A percentile compares a stretch with the other conserved stretches of the same genome.
These are phyloP conservation scores for Clonostachys chloroleuca DNA, from an alignment of 2,329 filamentous ascomycete genomes.

Conservation along the genomic window DNA sequence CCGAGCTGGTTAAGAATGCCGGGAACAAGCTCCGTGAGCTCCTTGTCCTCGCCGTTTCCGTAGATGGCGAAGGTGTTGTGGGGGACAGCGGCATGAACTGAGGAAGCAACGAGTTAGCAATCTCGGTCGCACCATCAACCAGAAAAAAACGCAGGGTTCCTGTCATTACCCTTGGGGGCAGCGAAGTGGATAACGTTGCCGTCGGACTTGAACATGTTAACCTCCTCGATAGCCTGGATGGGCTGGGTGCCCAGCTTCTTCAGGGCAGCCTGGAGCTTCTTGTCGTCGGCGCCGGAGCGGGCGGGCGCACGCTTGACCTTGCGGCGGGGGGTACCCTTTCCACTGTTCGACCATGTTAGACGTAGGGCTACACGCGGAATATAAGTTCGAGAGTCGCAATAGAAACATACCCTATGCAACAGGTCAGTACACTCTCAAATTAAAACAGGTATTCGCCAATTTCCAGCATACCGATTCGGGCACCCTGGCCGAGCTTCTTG, in stretches of 20 bases:
- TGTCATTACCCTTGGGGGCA: constrained; percentile 82
- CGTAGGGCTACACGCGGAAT: constrained; percentile 5
- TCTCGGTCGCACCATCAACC: neutral
- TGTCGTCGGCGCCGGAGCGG: constrained; percentile 92
- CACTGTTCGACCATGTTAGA: constrained; percentile 44
- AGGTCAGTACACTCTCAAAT: constrained; percentile 1
- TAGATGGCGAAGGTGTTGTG: constrained; percentile 99
- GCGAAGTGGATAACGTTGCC: constrained; percentile 99
- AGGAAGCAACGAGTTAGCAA: constrained; percentile 7
- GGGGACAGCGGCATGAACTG: constrained; percentile 95
- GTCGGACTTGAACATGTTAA: constrained; percentile 99
- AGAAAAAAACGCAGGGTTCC: neutral
- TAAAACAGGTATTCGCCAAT: constrained; percentile 4
- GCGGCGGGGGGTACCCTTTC: constrained; percentile 96
- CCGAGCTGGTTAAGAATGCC: constrained; percentile 99
- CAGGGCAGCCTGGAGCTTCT: constrained; percentile 94
- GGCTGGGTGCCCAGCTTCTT: constrained; percentile 99
- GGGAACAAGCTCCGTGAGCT: constrained; percentile 98
- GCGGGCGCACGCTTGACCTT: constrained; percentile 98
- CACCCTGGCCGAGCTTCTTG: constrained; percentile 50
- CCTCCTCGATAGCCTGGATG: constrained; percentile 99
- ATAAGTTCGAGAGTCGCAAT: constrained; percentile 2
- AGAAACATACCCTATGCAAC: constrained; percentile 27
- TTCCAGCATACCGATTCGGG: constrained; percentile 62
- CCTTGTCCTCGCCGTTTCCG: constrained; percentile 98